Conservation (phyloP, 2,329 filamentous ascomycete species). For the Paecilomyces formosus region DNA sequence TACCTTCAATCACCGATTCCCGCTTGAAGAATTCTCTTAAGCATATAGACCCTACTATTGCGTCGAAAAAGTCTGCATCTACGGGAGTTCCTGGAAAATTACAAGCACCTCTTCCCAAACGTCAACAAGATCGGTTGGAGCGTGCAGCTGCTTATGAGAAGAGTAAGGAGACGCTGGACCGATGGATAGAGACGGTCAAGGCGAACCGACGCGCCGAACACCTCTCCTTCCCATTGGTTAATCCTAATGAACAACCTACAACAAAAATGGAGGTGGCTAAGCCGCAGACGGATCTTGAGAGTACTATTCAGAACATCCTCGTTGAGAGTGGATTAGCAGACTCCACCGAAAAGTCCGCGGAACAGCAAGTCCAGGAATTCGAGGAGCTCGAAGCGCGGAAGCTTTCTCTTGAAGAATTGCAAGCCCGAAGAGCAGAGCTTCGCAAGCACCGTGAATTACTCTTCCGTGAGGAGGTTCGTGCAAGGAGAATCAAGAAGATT, state of each 20-base stretch:
- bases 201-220: conserved; percentile 87
- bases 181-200: conserved; percentile 94
- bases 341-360: conserved; percentile 51
- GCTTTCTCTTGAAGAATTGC: conserved; percentile 64
- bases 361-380: conserved; percentile 60
- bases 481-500: conserved; percentile 96
- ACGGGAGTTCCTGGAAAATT: conserved; percentile 60
- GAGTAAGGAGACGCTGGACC: conserved; percentile 80
- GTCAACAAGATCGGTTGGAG: conserved; percentile 79
- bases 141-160: conserved; percentile 79
- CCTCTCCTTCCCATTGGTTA: conserved; percentile 75
- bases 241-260: conserved; percentile 55
- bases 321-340: conserved; percentile 71
- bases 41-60: conserved; percentile 45
- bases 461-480: conserved; percentile 79
- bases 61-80: conserved; percentile 42
- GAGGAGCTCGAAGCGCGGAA: conserved; percentile 65
- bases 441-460: conserved; percentile 75
- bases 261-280: conserved; percentile 51
- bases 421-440: conserved; percentile 64
- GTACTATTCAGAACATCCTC: conserved; percentile 79
- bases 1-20: conserved; percentile 65
- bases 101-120: conserved; percentile 71
- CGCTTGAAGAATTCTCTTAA: conserved; percentile 73
- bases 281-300: conserved; percentile 74